Conservation (phyloP, 1,284 basidiomycete genomes). For the Boletus hoseneyae region DNA sequence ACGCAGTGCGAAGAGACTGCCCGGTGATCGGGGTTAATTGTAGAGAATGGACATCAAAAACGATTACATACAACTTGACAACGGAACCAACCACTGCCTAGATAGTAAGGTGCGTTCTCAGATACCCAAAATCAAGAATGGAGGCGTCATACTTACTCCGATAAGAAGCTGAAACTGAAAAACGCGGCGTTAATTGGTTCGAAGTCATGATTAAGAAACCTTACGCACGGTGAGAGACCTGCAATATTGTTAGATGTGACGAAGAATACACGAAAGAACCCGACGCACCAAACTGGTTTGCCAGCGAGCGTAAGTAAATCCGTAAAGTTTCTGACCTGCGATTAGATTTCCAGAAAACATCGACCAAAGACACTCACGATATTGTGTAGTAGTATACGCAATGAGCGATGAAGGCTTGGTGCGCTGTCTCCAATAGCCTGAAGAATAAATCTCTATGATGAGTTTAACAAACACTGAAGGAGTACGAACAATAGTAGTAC, state of each 20-base stretch:
- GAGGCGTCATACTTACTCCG: slow-evolving; percentile 45
- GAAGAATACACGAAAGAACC: neutral
- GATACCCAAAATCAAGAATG: neutral
- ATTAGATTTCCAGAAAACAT: slow-evolving; percentile 8
- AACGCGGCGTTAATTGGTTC: neutral
- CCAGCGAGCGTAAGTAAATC: slow-evolving; percentile 39
- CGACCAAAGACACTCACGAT: slow-evolving; percentile 34
- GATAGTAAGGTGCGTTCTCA: slow-evolving; percentile 25
- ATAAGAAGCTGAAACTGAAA: slow-evolving; percentile 53
- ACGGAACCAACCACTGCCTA: slow-evolving; percentile 53
- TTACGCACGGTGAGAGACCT: slow-evolving; percentile 27
- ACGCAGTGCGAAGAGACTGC: slow-evolving; percentile 58
- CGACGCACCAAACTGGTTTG: slow-evolving; percentile 46
- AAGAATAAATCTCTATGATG: neutral
- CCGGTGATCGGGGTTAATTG: neutral
- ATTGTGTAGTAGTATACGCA: slow-evolving; percentile 56
- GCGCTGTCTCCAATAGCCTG: slow-evolving; percentile 49
- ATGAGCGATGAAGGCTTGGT: slow-evolving; percentile 55
- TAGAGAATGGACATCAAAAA: neutral
- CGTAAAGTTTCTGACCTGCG: slow-evolving; percentile 44
- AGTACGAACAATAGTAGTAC: slow-evolving; percentile 21
- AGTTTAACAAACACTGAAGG: neutral
- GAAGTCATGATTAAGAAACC: neutral
- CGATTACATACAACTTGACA: slow-evolving; percentile 53
- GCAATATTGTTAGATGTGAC: slow-evolving; percentile 8